phyloP scores from a whole-genome alignment of 2,329 filamentous ascomycete species.

The Cercospora sp. region DNA sequence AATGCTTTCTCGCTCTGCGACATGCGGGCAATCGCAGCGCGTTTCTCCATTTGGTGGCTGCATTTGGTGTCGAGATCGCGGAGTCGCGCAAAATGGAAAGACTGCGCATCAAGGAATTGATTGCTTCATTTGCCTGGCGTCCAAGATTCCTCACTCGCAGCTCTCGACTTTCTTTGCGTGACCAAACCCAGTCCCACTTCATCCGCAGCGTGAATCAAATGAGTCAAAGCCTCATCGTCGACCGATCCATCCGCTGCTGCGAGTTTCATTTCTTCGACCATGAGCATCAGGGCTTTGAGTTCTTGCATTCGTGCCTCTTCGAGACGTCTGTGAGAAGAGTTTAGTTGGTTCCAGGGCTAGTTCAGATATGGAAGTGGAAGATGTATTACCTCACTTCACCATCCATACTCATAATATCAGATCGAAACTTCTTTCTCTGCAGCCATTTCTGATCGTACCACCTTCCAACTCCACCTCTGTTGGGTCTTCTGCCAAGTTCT shows the following conservation, averaged over 20 bases:
- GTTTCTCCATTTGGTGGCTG: background rate
- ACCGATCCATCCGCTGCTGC: conserved; percentile 14
- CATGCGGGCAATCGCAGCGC: background rate
- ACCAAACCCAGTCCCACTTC: conserved; percentile 16
- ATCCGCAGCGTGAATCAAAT: conserved; percentile 21
- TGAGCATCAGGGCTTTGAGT: conserved; percentile 15
- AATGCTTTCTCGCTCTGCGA: background rate
- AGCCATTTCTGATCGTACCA: conserved; percentile 16
- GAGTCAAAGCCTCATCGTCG: conserved; percentile 10
- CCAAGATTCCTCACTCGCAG: background rate
- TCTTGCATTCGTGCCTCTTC: conserved; percentile 21
- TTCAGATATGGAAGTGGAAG: background rate
- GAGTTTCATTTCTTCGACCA: conserved; percentile 18
- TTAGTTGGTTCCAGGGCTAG: background rate
- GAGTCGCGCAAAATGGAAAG: background rate
- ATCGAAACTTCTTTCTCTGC: conserved; percentile 16
- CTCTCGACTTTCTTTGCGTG: background rate
- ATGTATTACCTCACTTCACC: conserved; percentile 11
- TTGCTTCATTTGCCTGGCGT: background rate
- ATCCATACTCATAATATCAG: conserved; percentile 13
- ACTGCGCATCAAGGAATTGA: background rate
- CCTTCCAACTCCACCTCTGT: conserved; percentile 1
- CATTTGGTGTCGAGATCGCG: background rate
- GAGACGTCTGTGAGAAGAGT: conserved; percentile 4
- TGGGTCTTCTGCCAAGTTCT: conserved; percentile 7